Percentiles rank a stretch among this genome's conserved stretches.
These are phyloP conservation scores for Diplocarpon rosae DNA, from an alignment of 2,329 filamentous ascomycete species.

Conservation along the genomic window DNA sequence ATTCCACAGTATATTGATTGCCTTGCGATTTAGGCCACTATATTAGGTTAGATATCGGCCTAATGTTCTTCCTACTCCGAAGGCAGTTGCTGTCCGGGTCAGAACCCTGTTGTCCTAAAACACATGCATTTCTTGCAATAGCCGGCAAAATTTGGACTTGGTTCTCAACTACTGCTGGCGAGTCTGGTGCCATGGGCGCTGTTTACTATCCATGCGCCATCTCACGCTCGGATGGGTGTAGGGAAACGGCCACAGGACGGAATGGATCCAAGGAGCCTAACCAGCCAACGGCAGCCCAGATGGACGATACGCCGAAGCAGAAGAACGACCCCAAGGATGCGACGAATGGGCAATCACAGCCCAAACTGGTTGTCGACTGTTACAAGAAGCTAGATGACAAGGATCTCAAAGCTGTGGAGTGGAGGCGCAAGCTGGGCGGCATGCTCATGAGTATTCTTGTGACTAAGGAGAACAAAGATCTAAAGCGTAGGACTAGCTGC, in stretches of 20 bases:
- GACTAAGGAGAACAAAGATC: slow-evolving; percentile 21
- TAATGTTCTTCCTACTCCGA: too few relatives aligned
- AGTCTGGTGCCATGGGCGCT: neutral
- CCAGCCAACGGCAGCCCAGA: slow-evolving; percentile 38
- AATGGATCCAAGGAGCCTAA: slow-evolving; percentile 32
- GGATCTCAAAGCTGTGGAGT: slow-evolving; percentile 43
- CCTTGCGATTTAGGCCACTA: too few relatives aligned
- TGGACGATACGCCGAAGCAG: slow-evolving; percentile 34
- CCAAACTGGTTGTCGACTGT: slow-evolving; percentile 34
- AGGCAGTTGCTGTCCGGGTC: too few relatives aligned
- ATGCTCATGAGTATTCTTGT: slow-evolving; percentile 41
- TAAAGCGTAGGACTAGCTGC: slow-evolving; percentile 7
- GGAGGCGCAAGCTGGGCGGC: slow-evolving; percentile 46
- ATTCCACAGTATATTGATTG: too few relatives aligned
- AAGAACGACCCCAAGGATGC: slow-evolving; percentile 34
- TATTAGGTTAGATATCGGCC: too few relatives aligned
- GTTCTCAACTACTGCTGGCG: neutral
- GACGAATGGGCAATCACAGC: neutral
- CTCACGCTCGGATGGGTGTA: slow-evolving; percentile 22
- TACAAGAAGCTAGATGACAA: slow-evolving; percentile 39
- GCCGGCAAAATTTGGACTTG: too few relatives aligned
- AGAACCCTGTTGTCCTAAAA: too few relatives aligned
- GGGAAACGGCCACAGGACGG: slow-evolving; percentile 14
- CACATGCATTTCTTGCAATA: too few relatives aligned
- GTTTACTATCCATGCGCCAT: slow-evolving; percentile 19